Evolutionary conservation across 805 yeast species (phyloP).

Genomic region (Metschnikowia anglica): DNA sequence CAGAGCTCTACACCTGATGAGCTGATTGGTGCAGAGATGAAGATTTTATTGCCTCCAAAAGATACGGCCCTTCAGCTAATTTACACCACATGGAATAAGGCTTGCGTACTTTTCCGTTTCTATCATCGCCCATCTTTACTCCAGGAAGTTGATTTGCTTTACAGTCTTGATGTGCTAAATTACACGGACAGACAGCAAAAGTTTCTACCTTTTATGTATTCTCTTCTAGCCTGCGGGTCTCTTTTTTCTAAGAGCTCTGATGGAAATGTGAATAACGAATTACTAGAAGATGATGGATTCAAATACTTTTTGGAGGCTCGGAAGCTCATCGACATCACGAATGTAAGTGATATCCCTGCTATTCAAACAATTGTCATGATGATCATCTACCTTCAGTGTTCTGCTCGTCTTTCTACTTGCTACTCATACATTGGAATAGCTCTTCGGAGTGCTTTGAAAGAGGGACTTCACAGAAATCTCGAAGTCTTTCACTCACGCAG

Average conservation of each 20-base stretch:
- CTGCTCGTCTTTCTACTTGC: conserved; percentile 83
- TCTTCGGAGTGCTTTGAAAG: conserved; percentile 73
- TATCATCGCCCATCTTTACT: conserved; percentile 82
- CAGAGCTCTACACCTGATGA: conserved; percentile 25
- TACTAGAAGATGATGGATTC: conserved; percentile 73
- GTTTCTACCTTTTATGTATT: conserved; percentile 76
- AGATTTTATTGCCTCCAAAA: conserved; percentile 71
- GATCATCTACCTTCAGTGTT: conserved; percentile 80
- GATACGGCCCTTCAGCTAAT: conserved; percentile 69
- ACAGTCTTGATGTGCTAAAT: conserved; percentile 69
- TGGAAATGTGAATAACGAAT: conserved; percentile 30
- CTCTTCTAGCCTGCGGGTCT: conserved; percentile 88
- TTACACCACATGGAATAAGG: conserved; percentile 77
- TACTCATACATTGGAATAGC: conserved; percentile 90
- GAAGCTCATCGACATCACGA: conserved; percentile 75
- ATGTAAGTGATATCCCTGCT: conserved; percentile 76
- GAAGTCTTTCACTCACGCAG: conserved; percentile 46
- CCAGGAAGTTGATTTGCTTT: conserved; percentile 70
- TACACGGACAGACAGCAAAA: conserved; percentile 72
- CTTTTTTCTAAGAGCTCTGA: conserved; percentile 52
- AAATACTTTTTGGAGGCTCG: conserved; percentile 79
- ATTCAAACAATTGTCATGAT: conserved; percentile 87
- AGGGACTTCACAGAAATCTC: conserved; percentile 78
- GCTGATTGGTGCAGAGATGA: conserved; percentile 47
- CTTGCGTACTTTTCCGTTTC: conserved; percentile 81